Evolutionary conservation across 371 early-diverging fungal genomes (phyloP).

Genomic region (Mucor sp.): DNA sequence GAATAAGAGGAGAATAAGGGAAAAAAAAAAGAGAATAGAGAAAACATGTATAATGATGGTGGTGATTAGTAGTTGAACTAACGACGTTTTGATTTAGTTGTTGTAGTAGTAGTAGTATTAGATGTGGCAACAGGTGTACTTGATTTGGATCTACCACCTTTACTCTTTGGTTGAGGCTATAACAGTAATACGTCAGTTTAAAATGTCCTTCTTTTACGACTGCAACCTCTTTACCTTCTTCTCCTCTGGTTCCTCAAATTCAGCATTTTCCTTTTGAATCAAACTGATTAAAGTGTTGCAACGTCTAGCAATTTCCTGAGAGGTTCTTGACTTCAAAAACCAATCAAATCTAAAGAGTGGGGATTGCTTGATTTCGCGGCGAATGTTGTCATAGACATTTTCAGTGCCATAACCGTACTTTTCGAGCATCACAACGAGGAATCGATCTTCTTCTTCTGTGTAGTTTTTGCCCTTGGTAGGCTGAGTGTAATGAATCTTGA

Average conservation of each 20-base stretch:
- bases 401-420: conserved; percentile 89
- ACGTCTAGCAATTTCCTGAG: conserved; percentile 78
- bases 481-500: conserved; percentile 83
- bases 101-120: background rate
- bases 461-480: conserved; percentile 86
- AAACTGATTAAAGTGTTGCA: conserved; percentile 77
- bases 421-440: conserved; percentile 87
- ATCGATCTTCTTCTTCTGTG: conserved; percentile 97
- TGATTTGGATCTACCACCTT: conserved; percentile 23
- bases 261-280: conserved; percentile 64
- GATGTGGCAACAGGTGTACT: conserved; percentile 21
- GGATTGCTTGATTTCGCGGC: conserved; percentile 81
- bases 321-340: conserved; percentile 95
- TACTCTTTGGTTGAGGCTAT: conserved; percentile 22
- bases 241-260: conserved; percentile 48
- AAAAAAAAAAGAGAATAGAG: background rate
- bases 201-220: background rate
- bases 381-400: conserved; percentile 90
- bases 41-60: background rate
- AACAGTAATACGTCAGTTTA: background rate
- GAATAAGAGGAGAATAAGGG: background rate
- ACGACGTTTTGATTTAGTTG: conserved; percentile 32
- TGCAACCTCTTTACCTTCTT: conserved; percentile 31
- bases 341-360: conserved; percentile 95
- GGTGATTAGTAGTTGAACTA: conserved; percentile 2